Percentiles rank a stretch among this genome's conserved stretches.
Conservation (phyloP, 2,329 filamentous ascomycete genomes). For the Fusarium proliferatum region DNA sequence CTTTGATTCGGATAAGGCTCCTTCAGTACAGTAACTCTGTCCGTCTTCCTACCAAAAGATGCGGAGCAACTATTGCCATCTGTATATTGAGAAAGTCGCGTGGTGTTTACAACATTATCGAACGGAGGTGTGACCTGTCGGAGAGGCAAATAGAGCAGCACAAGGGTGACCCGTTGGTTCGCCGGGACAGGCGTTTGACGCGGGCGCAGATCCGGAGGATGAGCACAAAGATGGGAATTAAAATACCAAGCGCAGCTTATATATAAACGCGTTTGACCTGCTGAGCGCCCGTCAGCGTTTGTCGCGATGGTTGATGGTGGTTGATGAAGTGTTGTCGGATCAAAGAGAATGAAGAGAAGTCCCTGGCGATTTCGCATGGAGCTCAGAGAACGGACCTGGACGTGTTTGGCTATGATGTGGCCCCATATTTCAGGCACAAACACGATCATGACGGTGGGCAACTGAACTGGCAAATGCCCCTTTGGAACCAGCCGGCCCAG, state of each 20-base stretch:
- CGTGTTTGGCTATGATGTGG: conserved; percentile 32
- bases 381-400: conserved; percentile 36
- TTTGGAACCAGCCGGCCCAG: conserved; percentile 22
- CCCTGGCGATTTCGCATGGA: conserved; percentile 37
- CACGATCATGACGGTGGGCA: conserved; percentile 14
- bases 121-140: conserved; percentile 42
- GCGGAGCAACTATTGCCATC: conserved; percentile 41
- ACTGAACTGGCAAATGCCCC: conserved; percentile 17
- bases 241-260: conserved; percentile 31
- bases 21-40: conserved; percentile 32
- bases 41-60: conserved; percentile 43
- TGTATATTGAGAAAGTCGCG: conserved; percentile 43
- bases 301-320: conserved; percentile 46
- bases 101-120: conserved; percentile 51
- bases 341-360: conserved; percentile 48
- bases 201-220: conserved; percentile 26
- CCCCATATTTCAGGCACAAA: conserved; percentile 51
- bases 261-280: conserved; percentile 39
- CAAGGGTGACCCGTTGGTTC: conserved; percentile 35
- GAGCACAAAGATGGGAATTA: conserved; percentile 29
- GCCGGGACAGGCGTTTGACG: conserved; percentile 20
- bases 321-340: conserved; percentile 48
- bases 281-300: conserved; percentile 37
- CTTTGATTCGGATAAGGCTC: conserved; percentile 43
- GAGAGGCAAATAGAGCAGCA: conserved; percentile 36